phyloP scores from a whole-genome alignment of 129 eudicot genomes.

The Flaveria trinervia region DNA sequence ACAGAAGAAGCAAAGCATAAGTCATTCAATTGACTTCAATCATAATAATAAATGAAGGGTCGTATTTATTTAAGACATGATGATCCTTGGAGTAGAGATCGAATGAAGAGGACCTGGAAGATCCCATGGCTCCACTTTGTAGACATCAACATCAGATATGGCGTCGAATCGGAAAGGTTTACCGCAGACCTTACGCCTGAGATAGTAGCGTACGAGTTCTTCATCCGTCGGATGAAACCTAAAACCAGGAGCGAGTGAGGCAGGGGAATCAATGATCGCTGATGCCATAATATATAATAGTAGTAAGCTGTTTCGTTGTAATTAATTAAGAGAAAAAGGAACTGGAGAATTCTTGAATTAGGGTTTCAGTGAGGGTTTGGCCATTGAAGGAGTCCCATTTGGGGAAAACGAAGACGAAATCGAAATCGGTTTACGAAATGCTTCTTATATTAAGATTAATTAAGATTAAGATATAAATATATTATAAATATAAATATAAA shows the following conservation, averaged over 20 bases:
- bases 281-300: slow-evolving; percentile 31
- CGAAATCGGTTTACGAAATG: neutral
- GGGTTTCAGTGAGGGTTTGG: slow-evolving; percentile 36
- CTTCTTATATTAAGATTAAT: too few relatives aligned
- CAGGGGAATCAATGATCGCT: slow-evolving; percentile 29
- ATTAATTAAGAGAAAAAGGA: neutral
- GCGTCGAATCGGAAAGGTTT: slow-evolving; percentile 63
- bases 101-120: slow-evolving; percentile 55
- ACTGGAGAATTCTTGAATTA: neutral
- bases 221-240: slow-evolving; percentile 93
- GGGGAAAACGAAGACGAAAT: neutral
- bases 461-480: too few relatives aligned
- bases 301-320: too few relatives aligned
- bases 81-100: neutral
- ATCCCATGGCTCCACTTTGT: slow-evolving; percentile 91
- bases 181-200: slow-evolving; percentile 68
- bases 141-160: slow-evolving; percentile 75
- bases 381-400: slow-evolving; percentile 6
- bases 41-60: neutral
- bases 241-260: slow-evolving; percentile 74
- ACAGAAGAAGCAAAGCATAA: too few relatives aligned
- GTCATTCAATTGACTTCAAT: too few relatives aligned
- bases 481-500: too few relatives aligned
- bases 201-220: slow-evolving; percentile 75
- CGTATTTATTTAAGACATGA: neutral